Base-by-base conservation (phyloP, 169 alveolate genomes). In the Cyclospora cayetanensis region DNA sequence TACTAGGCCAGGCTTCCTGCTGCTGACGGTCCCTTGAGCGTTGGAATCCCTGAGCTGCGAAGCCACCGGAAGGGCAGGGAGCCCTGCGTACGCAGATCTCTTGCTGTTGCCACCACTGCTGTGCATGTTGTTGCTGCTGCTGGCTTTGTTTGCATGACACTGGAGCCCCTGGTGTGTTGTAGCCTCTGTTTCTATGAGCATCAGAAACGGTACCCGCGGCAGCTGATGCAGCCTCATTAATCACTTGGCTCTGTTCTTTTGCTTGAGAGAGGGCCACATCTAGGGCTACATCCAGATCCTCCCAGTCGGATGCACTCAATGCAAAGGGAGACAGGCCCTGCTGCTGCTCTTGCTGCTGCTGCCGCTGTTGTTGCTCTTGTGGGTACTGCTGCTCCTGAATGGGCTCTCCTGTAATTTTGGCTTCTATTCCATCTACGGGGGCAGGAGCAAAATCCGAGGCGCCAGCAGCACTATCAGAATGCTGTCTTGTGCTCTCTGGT, bases 341-440 rank as follows among this genome's bases (percentile, higher is more conserved):
- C 20, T 20, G 80, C 80, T 68, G 80, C 80, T 68, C 50, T 31
- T 22, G 80, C 80, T 68, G 46, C 52, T 27, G 80, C 80, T 68
- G 80, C 46, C 15, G 80, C 80, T 1, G 80, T 46, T 68, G 80
- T 27, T 68, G 41, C 80, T 1, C 50, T 46, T 27, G 41, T 12
- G 15, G 52, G 1, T 1, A 46, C 80, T 68, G 80, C 80, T 68
- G 80, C 2, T 68, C 50, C 80, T 68, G 80, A 9, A 50, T 18
- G 60, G 25, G 60, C 18, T 50, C 60, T 50, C 25, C 60, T 50
- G 60, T 9, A 11, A 18, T 18, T 50, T 50, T 18, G 9, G 60
- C 25, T 9, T 11, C 60, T 9, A 11, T 50, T 50, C 60, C 60
- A 9, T 9, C 60, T 50, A 9, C 60, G 60, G 18, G 25, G 60